These are phyloP conservation scores for Talaromyces amestolkiae DNA, from an alignment of 2,329 filamentous ascomycete genomes.

Conservation along the genomic window DNA sequence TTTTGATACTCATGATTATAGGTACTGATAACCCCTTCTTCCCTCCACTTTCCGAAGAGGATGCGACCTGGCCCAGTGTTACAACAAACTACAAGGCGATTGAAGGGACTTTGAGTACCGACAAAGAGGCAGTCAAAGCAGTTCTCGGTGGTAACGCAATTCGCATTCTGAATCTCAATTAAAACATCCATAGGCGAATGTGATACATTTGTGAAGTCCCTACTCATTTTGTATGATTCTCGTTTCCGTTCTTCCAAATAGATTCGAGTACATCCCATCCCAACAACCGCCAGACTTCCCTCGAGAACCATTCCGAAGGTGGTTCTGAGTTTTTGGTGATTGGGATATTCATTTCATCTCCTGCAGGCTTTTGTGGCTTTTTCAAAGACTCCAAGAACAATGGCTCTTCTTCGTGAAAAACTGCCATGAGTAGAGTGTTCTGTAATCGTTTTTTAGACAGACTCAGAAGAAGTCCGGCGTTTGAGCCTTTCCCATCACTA, in stretches of 20 bases:
- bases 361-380: conserved; percentile 15
- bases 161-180: conserved; percentile 40
- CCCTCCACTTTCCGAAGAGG: conserved; percentile 37
- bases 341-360: conserved; percentile 20
- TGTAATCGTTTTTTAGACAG: conserved; percentile 36
- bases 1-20: conserved; percentile 20
- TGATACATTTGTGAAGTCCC: not conserved
- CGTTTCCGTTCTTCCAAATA: conserved; percentile 15
- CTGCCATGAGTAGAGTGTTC: conserved; percentile 41
- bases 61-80: conserved; percentile 46
- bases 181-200: not conserved
- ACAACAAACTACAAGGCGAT: conserved; percentile 49
- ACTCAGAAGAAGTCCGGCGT: conserved; percentile 21
- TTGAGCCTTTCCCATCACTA: not conserved
- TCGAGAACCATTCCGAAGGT: conserved; percentile 54
- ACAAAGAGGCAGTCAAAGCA: conserved; percentile 32
- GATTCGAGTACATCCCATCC: conserved; percentile 52
- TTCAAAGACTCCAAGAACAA: conserved; percentile 28
- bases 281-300: conserved; percentile 56
- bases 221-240: conserved; percentile 2
- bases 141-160: conserved; percentile 48
- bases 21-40: conserved; percentile 49
- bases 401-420: conserved; percentile 39
- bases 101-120: conserved; percentile 33
- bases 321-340: conserved; percentile 24